These are phyloP conservation scores for Hypsizygus ulmarius DNA, from an alignment of 1,284 basidiomycete genomes.

Conservation along the genomic window DNA sequence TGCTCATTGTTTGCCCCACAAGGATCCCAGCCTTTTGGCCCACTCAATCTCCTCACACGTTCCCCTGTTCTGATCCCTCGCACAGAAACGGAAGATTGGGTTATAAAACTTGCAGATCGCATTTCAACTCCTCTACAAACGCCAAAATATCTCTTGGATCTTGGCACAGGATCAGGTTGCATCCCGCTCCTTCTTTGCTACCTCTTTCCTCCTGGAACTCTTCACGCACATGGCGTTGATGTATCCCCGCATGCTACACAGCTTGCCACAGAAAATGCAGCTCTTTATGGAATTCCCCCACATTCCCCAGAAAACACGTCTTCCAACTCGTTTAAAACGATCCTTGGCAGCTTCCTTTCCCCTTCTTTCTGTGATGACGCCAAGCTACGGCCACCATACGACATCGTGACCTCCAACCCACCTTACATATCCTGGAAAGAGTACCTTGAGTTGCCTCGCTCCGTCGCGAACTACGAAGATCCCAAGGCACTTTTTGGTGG, in stretches of 20 bases:
- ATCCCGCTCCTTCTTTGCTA: constrained; percentile 80
- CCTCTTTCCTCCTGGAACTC: constrained; percentile 48
- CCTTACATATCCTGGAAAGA: constrained; percentile 80
- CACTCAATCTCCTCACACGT: constrained; percentile 66
- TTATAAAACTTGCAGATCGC: constrained; percentile 50
- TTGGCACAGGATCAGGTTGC: constrained; percentile 89
- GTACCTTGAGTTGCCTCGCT: constrained; percentile 60
- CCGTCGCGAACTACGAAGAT: constrained; percentile 80
- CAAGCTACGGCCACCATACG: constrained; percentile 49
- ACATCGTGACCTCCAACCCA: constrained; percentile 89
- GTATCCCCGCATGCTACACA: constrained; percentile 64
- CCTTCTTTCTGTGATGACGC: constrained; percentile 35
- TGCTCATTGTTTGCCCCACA: constrained; percentile 16
- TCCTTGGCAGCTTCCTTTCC: constrained; percentile 48
- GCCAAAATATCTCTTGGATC: constrained; percentile 68
- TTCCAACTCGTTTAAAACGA: constrained; percentile 47
- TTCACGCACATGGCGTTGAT: constrained; percentile 69
- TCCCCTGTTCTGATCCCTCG: constrained; percentile 87
- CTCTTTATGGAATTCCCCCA: constrained; percentile 38
- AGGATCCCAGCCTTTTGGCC: constrained; percentile 90
- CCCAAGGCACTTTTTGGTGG: constrained; percentile 79
- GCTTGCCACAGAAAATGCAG: constrained; percentile 72
- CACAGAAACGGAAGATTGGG: constrained; percentile 89
- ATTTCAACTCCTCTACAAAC: constrained; percentile 36
- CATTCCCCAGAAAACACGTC: constrained; percentile 19